Conservation (phyloP, 2,329 filamentous ascomycete genomes). For the Sphaerostilbella broomeana region DNA sequence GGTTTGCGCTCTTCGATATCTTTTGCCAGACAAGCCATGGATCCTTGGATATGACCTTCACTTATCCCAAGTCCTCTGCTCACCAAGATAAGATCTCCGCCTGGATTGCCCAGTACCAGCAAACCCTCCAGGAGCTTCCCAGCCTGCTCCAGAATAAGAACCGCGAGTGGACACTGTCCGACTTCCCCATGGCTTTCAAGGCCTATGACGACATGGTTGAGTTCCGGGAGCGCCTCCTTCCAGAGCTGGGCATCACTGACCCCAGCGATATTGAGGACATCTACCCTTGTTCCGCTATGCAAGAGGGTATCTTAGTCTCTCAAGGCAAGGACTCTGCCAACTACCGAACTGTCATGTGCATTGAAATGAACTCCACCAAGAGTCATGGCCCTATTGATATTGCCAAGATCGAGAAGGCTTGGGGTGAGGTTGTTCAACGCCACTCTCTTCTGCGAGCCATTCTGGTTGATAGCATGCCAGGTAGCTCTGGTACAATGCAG, state of each 20-base stretch:
- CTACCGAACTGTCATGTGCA: not conserved
- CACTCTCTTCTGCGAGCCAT: slow-evolving; percentile 13
- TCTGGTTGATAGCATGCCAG: slow-evolving; percentile 10
- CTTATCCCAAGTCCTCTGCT: not conserved
- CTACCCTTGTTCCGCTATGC: slow-evolving; percentile 12
- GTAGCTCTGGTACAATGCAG: slow-evolving; percentile 9
- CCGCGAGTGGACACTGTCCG: slow-evolving; percentile 19
- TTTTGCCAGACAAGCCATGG: not conserved
- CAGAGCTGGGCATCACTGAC: not conserved
- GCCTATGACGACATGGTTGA: slow-evolving; percentile 7
- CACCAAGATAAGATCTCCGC: not conserved
- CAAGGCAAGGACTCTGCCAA: not conserved
- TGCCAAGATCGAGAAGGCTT: slow-evolving; percentile 2
- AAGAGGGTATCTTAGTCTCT: slow-evolving; percentile 9
- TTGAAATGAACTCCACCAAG: not conserved
- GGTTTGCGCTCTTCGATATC: not conserved
- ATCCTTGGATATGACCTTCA: not conserved
- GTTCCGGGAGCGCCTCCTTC: slow-evolving; percentile 2
- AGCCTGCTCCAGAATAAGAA: not conserved
- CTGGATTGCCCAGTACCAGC: slow-evolving; percentile 1
- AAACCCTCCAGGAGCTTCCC: slow-evolving; percentile 4
- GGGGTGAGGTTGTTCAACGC: slow-evolving; percentile 5
- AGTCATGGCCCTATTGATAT: not conserved
- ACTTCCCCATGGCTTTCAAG: slow-evolving; percentile 20
- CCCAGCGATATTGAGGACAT: slow-evolving; percentile 6